Evolutionary conservation across 2,329 filamentous ascomycete species (phyloP).

Genomic region (Claviceps lovelessii): DNA sequence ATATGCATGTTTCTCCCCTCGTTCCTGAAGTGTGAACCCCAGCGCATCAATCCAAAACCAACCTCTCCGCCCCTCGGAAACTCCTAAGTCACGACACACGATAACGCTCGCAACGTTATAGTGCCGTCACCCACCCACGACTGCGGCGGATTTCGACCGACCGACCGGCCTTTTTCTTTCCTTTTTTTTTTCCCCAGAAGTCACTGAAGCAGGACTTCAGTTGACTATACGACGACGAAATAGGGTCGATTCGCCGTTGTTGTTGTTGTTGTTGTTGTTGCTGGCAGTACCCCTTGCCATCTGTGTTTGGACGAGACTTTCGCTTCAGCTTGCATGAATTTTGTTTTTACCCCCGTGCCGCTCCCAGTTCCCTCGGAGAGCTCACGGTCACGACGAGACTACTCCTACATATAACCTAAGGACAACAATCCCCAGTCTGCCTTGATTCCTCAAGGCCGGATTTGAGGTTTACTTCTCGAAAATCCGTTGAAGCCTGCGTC

Average conservation of each 20-base stretch:
- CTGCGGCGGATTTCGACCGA: neutral
- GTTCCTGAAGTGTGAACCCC: neutral
- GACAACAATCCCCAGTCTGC: neutral
- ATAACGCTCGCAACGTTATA: constrained; percentile 1
- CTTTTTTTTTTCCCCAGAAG: neutral
- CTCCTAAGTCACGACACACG: neutral
- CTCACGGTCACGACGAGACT: neutral
- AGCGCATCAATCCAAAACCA: neutral
- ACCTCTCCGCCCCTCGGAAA: no score
- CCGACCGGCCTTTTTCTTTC: neutral
- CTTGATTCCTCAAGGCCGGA: neutral
- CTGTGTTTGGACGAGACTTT: neutral
- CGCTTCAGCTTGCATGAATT: neutral
- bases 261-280: neutral
- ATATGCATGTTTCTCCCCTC: neutral
- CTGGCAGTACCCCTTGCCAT: neutral
- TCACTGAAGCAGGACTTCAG: constrained; percentile 6
- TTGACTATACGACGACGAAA: neutral
- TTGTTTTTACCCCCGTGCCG: no score
- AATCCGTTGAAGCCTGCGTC: neutral
- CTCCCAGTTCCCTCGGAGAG: neutral
- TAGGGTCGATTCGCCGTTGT: neutral
- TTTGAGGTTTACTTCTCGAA: neutral
- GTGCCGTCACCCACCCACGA: neutral
- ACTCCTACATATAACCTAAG: neutral